A percentile compares a stretch with the other conserved stretches of the same genome.
These are phyloP conservation scores for Syzygium syzygioides DNA, from an alignment of 441 rosid species.

Conservation along the genomic window DNA sequence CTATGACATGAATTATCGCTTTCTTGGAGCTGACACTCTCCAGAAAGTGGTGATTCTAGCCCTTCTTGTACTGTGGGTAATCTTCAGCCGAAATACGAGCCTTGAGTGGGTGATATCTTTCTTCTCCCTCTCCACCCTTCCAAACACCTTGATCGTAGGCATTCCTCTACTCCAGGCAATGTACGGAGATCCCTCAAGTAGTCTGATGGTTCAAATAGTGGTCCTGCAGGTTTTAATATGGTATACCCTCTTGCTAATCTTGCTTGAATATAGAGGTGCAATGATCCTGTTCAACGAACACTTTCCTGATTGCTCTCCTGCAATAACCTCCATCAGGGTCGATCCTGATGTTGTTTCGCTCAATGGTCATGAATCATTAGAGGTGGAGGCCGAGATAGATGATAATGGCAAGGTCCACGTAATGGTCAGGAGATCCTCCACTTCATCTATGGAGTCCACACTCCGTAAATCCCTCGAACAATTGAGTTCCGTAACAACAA, in stretches of 20 bases:
- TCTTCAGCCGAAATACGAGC: neutral
- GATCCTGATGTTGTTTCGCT: conserved; percentile 7
- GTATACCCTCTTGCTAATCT: conserved; percentile 1
- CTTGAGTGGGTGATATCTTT: conserved; percentile 10
- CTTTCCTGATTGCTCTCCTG: neutral
- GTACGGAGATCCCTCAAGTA: neutral
- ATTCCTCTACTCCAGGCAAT: conserved; percentile 11
- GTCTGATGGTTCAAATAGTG: conserved; percentile 3
- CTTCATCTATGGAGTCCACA: neutral
- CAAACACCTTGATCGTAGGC: conserved; percentile 12
- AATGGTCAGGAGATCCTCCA: neutral
- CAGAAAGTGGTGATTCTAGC: conserved; percentile 5
- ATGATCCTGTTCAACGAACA: neutral
- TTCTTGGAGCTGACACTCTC: conserved; percentile 5
- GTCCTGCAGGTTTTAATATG: conserved; percentile 4
- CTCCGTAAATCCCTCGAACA: neutral
- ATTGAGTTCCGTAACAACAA: neutral
- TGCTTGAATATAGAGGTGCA: conserved; percentile 5
- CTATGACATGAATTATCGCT: neutral
- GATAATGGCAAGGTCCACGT: conserved; percentile 3
- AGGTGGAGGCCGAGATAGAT: conserved; percentile 9
- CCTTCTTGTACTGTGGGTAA: neutral
- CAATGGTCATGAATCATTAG: neutral
- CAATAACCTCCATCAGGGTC: neutral
- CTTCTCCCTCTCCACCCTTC: conserved; percentile 7